These are phyloP conservation scores for Pogostemon cablin DNA, from an alignment of 257 asterid species.

Conservation along the genomic window DNA sequence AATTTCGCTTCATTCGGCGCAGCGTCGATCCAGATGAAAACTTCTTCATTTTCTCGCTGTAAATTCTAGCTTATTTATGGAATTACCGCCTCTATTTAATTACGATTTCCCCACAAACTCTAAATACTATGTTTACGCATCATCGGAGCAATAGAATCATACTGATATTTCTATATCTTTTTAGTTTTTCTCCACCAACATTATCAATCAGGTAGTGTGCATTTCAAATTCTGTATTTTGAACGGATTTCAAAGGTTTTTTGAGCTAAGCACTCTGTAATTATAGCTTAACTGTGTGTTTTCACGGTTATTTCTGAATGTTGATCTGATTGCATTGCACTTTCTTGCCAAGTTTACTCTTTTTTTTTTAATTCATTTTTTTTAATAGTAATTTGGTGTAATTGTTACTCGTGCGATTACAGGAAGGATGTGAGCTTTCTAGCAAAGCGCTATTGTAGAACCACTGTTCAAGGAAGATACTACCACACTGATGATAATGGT, in stretches of 20 bases:
- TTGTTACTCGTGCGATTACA: slow-evolving; percentile 33
- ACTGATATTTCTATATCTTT: slow-evolving; percentile 32
- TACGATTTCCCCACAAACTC: slow-evolving; percentile 25
- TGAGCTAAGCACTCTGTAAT: neutral
- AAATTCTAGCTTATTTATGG: slow-evolving; percentile 1
- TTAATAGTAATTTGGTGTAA: slow-evolving; percentile 1
- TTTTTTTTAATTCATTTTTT: neutral
- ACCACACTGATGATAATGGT: slow-evolving; percentile 85
- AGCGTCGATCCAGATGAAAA: slow-evolving; percentile 27
- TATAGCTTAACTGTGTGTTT: slow-evolving; percentile 7
- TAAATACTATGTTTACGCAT: slow-evolving; percentile 26
- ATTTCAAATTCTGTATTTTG: neutral
- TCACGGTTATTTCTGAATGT: neutral
- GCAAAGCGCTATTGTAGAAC: slow-evolving; percentile 59
- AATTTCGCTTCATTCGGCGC: slow-evolving; percentile 16
- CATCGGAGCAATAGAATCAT: slow-evolving; percentile 23
- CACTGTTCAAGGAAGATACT: slow-evolving; percentile 85
- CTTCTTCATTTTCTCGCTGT: slow-evolving; percentile 5
- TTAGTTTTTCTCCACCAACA: slow-evolving; percentile 41
- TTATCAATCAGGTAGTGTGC: slow-evolving; percentile 58
- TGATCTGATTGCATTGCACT: slow-evolving; percentile 20
- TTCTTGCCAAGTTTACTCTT: neutral
- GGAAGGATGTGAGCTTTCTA: slow-evolving; percentile 68
- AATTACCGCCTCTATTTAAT: slow-evolving; percentile 7
- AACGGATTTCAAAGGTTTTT: neutral